These are phyloP conservation scores for Alopecurus myosuroides DNA, from an alignment of 176 grass and related monocot genomes.

Conservation along the genomic window DNA sequence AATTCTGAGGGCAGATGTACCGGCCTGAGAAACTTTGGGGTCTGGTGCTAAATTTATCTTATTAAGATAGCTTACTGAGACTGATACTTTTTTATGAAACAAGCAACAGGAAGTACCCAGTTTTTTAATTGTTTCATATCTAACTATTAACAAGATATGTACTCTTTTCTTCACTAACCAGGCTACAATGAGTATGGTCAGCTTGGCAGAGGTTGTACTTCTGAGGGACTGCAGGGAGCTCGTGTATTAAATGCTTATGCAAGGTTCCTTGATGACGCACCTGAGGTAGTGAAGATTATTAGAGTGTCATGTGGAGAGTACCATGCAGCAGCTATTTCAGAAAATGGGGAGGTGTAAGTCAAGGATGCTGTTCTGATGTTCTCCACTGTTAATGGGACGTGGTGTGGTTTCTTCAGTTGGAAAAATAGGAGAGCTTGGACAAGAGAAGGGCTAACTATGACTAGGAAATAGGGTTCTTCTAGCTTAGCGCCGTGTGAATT, in stretches of 20 bases:
- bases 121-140: constrained; percentile 9
- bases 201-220: constrained; percentile 95
- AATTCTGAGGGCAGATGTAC: background rate
- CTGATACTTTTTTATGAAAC: constrained; percentile 5
- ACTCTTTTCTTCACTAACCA: constrained; percentile 71
- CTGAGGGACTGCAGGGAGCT: constrained; percentile 89
- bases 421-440: constrained; percentile 25
- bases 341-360: constrained; percentile 95
- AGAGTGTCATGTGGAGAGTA: constrained; percentile 93
- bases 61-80: constrained; percentile 16
- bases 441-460: constrained; percentile 11
- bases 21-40: background rate
- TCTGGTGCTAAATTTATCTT: constrained; percentile 14
- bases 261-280: constrained; percentile 90
- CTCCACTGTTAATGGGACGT: constrained; percentile 41
- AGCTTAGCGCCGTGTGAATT: background rate
- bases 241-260: constrained; percentile 78
- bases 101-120: background rate
- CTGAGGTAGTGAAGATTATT: constrained; percentile 82
- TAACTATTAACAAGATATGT: constrained; percentile 27
- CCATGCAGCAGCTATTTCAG: constrained; percentile 91
- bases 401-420: constrained; percentile 45
- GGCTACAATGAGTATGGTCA: constrained; percentile 99
- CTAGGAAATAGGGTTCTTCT: constrained; percentile 13
- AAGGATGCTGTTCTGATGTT: constrained; percentile 52